Evolutionary conservation across 108 stramenopile genomes (phyloP), one percentile per base, ranked within the genome.

Genomic region (Fistulifera pelliculosa): DNA sequence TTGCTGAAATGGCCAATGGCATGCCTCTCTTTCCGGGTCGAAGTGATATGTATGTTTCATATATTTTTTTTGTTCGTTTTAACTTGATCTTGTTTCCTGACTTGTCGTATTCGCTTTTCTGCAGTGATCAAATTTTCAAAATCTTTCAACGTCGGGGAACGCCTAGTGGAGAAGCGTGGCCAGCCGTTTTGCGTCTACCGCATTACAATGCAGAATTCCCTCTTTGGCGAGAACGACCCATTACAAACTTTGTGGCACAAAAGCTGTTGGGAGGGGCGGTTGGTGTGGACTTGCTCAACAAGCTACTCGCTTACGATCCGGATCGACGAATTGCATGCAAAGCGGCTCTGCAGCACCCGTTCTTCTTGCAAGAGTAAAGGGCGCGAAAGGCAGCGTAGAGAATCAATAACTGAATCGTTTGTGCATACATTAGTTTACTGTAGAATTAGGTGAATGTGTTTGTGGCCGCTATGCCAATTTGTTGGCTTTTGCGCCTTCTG

Each of bases 1-100:
- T 99, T 66, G 96, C 94, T 23, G 98, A 99, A 79, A 90, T 97
- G 84, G 81, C 95, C 17, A 89, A 83, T 0, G 90, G 94, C 12
- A 72, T 85, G 60, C 88, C 90, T 0, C 72, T 95, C 14, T 90
- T 93, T 57, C 84, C 88, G 7, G 94, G 94, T 41, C 70, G 86
- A 39, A 70, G 71, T 1, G 56, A 57, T 35, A 35, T 35, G 31
- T 35, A 35, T 6, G 31, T 35, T 3, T 35, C 31, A 6, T 35
- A 8, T 8, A 3, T 3, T 6, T 35, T 6, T 3, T 35, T 35
- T 35, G 6, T 35, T 8, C 31, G 3, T 8, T 35, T 6, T 8
- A 35, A 35, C 3, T n/a, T 3, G 8, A 6, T 35, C 31, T 35
- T 35, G 31, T 35, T 35, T 35, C 8, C 31, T 35, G 31, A 35